Conservation (phyloP, 139 green algal species). For the Closterium sp. region DNA sequence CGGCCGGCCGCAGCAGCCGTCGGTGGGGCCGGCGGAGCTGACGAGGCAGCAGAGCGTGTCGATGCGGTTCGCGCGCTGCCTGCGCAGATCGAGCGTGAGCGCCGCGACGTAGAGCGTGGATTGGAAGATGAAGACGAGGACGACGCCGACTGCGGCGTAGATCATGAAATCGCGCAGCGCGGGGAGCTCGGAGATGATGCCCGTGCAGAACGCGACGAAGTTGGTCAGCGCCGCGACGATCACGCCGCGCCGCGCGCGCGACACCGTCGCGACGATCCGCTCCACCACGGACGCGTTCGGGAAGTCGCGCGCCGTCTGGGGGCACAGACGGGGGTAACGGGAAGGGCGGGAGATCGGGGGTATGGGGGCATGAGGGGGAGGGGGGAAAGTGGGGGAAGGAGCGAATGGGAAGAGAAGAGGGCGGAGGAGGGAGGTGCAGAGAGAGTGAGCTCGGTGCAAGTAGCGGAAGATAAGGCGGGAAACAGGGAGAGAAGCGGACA, state of each 20-base stretch:
- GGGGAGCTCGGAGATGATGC: slow-evolving; percentile 4
- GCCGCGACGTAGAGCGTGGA: slow-evolving; percentile 32
- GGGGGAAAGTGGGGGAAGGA: too few species aligned
- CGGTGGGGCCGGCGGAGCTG: slow-evolving; percentile 7
- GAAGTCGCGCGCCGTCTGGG: slow-evolving; percentile 19
- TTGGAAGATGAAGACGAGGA: slow-evolving; percentile 23
- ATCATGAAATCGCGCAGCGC: slow-evolving; percentile 40
- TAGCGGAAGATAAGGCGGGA: too few species aligned
- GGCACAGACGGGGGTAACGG: background rate
- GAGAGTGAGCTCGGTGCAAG: too few species aligned
- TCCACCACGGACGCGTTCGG: slow-evolving; percentile 11
- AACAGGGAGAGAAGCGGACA: too few species aligned
- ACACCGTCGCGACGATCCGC: slow-evolving; percentile 19
- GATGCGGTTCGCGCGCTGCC: background rate
- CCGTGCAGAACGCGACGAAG: slow-evolving; percentile 38
- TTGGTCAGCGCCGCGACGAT: slow-evolving; percentile 33
- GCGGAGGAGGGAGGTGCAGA: too few species aligned
- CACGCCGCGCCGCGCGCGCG: slow-evolving; percentile 27
- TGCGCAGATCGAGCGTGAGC: slow-evolving; percentile 17
- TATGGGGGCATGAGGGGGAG: background rate
- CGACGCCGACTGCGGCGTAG: slow-evolving; percentile 27
- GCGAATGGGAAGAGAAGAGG: too few species aligned
- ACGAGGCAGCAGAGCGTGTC: slow-evolving; percentile 26
- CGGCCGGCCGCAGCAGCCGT: slow-evolving; percentile 21
- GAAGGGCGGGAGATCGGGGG: background rate